Evolutionary conservation across 495 filamentous ascomycete genomes (phyloP).

Genomic region (Daldinia grandis): DNA sequence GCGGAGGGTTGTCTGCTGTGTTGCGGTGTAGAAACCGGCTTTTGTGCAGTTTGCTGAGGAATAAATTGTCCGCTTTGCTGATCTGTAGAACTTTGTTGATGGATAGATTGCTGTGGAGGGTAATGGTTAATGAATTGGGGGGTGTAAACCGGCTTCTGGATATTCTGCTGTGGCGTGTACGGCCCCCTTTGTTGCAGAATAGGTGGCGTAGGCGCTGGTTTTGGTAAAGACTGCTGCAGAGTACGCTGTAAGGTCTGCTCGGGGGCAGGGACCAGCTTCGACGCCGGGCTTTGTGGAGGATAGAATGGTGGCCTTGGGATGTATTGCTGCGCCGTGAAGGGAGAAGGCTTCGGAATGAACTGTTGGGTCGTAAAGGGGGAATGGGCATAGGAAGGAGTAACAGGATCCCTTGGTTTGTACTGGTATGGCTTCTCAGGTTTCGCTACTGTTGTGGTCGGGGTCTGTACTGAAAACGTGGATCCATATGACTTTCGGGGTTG

Average conservation of each 20-base stretch:
- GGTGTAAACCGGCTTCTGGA: not conserved
- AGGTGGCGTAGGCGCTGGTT: constrained; percentile 18
- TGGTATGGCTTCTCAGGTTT: constrained; percentile 59
- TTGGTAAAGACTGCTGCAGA: constrained; percentile 22
- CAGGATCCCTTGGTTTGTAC: constrained; percentile 60
- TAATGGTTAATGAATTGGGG: not conserved
- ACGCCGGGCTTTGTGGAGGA: constrained; percentile 18
- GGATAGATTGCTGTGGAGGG: not conserved
- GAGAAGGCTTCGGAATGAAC: constrained; percentile 46
- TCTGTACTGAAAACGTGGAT: constrained; percentile 43
- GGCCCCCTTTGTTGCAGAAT: not conserved
- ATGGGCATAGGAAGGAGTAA: constrained; percentile 44
- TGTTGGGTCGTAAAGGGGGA: constrained; percentile 52
- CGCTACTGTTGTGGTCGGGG: constrained; percentile 29
- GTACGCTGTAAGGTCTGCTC: constrained; percentile 9
- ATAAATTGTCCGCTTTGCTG: not conserved
- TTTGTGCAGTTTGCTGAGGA: constrained; percentile 3
- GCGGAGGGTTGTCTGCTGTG: constrained; percentile 22
- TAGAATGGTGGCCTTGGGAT: constrained; percentile 26
- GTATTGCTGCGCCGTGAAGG: constrained; percentile 37
- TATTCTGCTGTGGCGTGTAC: not conserved
- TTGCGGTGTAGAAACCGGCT: constrained; percentile 5
- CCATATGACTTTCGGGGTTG: constrained; percentile 47
- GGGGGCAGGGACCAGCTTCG: constrained; percentile 10
- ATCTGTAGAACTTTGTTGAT: not conserved